Percentiles rank a stretch among this genome's conserved stretches.
phyloP scores from a whole-genome alignment of 768 basidiomycete genomes.

The Cubamyces sp. region DNA sequence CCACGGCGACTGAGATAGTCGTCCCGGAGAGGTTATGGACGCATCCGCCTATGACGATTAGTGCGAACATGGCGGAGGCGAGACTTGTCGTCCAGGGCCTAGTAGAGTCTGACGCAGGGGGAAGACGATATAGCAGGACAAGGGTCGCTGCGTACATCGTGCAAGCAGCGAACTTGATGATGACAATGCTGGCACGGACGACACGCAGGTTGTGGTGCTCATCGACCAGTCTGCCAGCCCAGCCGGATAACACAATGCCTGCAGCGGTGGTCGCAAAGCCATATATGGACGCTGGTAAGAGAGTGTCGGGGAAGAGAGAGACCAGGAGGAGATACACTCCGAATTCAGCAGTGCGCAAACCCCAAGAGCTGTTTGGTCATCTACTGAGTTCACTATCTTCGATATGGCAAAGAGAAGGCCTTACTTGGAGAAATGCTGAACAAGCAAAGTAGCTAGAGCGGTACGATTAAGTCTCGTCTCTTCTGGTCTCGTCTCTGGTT shows the following conservation, averaged over 20 bases:
- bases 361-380: conserved; percentile 30
- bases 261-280: conserved; percentile 47
- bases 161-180: conserved; percentile 44
- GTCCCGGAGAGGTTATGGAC: conserved; percentile 45
- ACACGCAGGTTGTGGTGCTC: conserved; percentile 39
- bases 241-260: conserved; percentile 46
- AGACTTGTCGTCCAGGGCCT: conserved; percentile 21
- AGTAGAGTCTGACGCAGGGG: not conserved
- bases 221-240: conserved; percentile 49
- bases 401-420: not conserved
- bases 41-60: conserved; percentile 41
- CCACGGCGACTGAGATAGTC: conserved; percentile 48
- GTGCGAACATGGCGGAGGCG: conserved; percentile 38
- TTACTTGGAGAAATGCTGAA: conserved; percentile 31
- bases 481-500: too few relatives aligned
- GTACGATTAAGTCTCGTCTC: conserved; percentile 11
- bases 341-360: conserved; percentile 45
- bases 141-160: conserved; percentile 41
- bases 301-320: conserved; percentile 44
- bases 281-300: conserved; percentile 52
- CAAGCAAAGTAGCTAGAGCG: conserved; percentile 20
- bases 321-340: conserved; percentile 48
- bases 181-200: conserved; percentile 43
- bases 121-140: conserved; percentile 31
- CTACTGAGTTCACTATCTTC: not conserved